Conservation (phyloP, 164 flowering plant species). For the Vitis riparia region DNA sequence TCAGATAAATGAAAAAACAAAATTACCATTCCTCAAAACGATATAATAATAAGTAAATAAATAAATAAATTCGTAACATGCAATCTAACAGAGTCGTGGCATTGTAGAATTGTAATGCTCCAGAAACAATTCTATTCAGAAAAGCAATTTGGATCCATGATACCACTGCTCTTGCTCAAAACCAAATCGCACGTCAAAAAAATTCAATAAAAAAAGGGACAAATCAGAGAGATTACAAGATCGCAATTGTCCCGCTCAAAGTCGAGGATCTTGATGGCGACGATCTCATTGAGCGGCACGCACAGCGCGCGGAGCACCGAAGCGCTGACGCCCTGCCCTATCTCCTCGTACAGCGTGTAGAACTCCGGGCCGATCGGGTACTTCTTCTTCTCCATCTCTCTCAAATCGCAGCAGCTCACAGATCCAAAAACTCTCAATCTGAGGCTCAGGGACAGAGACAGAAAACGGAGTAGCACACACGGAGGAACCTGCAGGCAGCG, state of each 20-base stretch:
- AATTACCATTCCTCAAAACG: no score
- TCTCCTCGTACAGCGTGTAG: constrained; percentile 69
- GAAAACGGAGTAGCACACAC: not conserved
- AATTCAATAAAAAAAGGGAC: not conserved
- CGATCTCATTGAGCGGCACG: constrained; percentile 58
- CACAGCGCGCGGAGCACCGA: constrained; percentile 79
- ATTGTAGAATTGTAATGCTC: no score
- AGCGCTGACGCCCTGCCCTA: constrained; percentile 86
- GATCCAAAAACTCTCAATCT: not conserved
- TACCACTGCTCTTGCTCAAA: no score
- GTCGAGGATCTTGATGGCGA: constrained; percentile 91
- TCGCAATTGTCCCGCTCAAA: constrained; percentile 72
- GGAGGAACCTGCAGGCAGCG: not conserved
- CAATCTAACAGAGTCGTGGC: no score
- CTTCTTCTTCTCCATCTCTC: constrained; percentile 62
- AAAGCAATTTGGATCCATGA: no score
- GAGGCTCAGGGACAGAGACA: not conserved
- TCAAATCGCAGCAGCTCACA: not conserved
- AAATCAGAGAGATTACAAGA: constrained; percentile 45
- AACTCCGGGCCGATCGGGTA: constrained; percentile 74
- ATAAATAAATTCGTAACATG: no score
- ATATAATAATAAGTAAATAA: no score
- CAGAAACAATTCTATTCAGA: no score
- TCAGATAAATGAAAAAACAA: no score
- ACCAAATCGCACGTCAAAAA: constrained; percentile 1